Base-by-base conservation (phyloP, 225 moss, liverwort and hornwort genomes). In the Pleurozium schreberi region DNA sequence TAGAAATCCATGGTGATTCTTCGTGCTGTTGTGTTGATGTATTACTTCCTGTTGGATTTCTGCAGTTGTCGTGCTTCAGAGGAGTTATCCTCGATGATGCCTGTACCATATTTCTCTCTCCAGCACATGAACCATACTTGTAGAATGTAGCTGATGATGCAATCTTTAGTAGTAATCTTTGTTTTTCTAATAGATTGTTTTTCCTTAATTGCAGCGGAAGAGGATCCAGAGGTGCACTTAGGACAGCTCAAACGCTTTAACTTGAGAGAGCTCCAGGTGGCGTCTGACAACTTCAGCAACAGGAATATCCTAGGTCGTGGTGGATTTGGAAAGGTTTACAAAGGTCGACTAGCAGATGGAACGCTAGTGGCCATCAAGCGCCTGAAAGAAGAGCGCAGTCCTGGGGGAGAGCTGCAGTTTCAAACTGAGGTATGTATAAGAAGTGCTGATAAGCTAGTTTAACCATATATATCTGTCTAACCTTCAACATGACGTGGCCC, bases 271-370 rank as follows among this genome's bases (percentile, higher is more conserved):
- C 97, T 98, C 70, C 98, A 98, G 91, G 95, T 98, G 77, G 98
- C 98, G 38, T 96, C 98, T n/a, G 98, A 98, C 81, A 95, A 97
- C 84, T 98, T 98, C 81, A 95, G 94, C 93, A 95, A 90, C 88
- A 95, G 94, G 85, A 98, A 98, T 86, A 95, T 98, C 59, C 59
- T 98, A 64, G 98, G 98, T 80, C 95, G 95, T 81, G 98, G 98
- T 92, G 98, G 98, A 67, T 98, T 98, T 86, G 98, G 98, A 60
- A 98, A 95, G 92, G 98, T 98, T 64, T 98, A 97, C 87, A 98
- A 97, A 95, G 98, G 97, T 12, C 94, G 93, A 85, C 86, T 98
- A 77, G 95, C 95, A 90, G 97, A 98, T 92, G 98, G 98, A 83
- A 95, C 95, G 58, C 93, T 96, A 57, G 98, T 98, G 85, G 98